A percentile compares a stretch with the other conserved stretches of the same genome.
phyloP scores from a whole-genome alignment of 2,329 filamentous ascomycete species.

The Botrytis porri region DNA sequence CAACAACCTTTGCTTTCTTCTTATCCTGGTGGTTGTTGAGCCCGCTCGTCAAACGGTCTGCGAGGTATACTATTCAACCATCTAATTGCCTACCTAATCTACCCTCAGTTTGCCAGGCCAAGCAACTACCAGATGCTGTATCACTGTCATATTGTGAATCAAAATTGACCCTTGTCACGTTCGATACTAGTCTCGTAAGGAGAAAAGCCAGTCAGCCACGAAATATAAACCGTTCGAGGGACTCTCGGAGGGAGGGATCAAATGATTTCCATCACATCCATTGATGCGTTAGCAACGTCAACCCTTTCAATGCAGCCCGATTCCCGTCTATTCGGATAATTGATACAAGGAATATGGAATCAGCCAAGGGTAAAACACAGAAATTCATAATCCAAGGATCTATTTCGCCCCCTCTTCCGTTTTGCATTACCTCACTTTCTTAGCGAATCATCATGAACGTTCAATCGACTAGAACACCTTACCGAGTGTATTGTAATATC shows the following conservation, averaged over 20 bases:
- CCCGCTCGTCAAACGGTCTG: not conserved
- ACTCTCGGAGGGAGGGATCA: not conserved
- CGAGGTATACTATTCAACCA: not conserved
- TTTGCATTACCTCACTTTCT: slow-evolving; percentile 7
- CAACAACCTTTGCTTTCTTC: not conserved
- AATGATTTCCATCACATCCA: slow-evolving; percentile 1
- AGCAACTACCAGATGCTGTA: slow-evolving; percentile 7
- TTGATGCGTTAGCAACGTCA: slow-evolving; percentile 7
- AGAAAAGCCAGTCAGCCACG: slow-evolving; percentile 3
- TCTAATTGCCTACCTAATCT: not conserved
- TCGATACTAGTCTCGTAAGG: not conserved
- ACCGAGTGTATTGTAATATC: slow-evolving; percentile 7
- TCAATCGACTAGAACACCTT: slow-evolving; percentile 1
- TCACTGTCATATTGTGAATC: not conserved
- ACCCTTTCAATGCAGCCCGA: slow-evolving; percentile 11
- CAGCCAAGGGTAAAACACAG: slow-evolving; percentile 5
- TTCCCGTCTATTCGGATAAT: slow-evolving; percentile 12
- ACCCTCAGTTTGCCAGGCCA: not conserved
- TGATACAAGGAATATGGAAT: slow-evolving; percentile 1
- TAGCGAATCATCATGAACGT: not conserved
- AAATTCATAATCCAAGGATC: not conserved
- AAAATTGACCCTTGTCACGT: slow-evolving; percentile 1
- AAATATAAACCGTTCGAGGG: slow-evolving; percentile 7
- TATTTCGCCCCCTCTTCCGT: not conserved
- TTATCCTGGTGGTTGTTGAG: not conserved